phyloP scores from a whole-genome alignment of 2,329 filamentous ascomycete genomes.

The Moelleriella libera region DNA sequence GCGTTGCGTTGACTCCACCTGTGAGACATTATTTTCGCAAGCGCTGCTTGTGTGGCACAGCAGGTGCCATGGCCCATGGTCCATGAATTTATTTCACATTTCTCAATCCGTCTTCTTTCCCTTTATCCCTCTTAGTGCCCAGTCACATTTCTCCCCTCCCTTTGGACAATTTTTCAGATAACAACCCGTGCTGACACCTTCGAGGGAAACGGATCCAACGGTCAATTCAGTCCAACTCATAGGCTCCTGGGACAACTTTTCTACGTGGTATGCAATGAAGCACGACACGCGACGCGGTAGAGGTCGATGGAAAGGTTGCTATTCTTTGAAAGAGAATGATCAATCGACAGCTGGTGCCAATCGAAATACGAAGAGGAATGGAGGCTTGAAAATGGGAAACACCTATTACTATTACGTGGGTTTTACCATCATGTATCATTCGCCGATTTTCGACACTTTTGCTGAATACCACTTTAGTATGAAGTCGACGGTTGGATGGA shows the following conservation, averaged over 20 bases:
- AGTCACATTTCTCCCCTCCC: background rate
- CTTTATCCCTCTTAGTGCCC: no score
- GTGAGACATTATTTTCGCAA: background rate
- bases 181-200: constrained; percentile 7
- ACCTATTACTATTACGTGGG: constrained; percentile 94
- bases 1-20: background rate
- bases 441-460: background rate
- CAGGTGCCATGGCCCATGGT: background rate
- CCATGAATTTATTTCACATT: background rate
- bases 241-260: constrained; percentile 94
- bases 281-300: constrained; percentile 60
- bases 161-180: no score
- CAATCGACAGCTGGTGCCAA: constrained; percentile 53
- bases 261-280: constrained; percentile 64
- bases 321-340: constrained; percentile 73
- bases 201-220: constrained; percentile 44
- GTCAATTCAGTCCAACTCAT: constrained; percentile 63
- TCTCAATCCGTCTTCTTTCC: no score
- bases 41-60: background rate
- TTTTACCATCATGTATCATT: constrained; percentile 8
- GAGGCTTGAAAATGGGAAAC: constrained; percentile 80
- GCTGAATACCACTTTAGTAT: constrained; percentile 41
- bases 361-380: constrained; percentile 40
- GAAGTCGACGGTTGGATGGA: constrained; percentile 68
- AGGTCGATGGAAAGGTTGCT: constrained; percentile 76